These are phyloP conservation scores for Claviceps maximensis DNA, from an alignment of 2,329 filamentous ascomycete genomes.

Conservation along the genomic window DNA sequence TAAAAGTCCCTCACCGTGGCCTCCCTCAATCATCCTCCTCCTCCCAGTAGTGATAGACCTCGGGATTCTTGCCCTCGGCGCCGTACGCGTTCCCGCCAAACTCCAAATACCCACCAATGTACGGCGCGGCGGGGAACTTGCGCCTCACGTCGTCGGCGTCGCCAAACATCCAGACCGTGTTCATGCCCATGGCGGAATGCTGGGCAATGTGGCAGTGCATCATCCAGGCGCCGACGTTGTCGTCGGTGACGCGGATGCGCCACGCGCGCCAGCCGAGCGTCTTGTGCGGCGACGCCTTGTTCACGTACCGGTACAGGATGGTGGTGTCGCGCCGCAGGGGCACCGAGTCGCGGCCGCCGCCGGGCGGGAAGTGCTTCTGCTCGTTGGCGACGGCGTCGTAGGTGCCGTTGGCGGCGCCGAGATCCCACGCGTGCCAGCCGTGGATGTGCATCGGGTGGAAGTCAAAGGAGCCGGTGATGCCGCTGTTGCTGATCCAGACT, in stretches of 20 bases:
- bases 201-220: conserved; percentile 46
- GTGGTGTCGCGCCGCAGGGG: conserved; percentile 34
- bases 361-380: not conserved
- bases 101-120: conserved; percentile 26
- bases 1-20: too few species aligned
- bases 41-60: not conserved
- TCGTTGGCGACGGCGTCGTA: conserved; percentile 4
- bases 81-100: conserved; percentile 34
- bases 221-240: conserved; percentile 40
- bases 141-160: conserved; percentile 10
- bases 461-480: conserved; percentile 8
- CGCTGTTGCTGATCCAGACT: conserved; percentile 29
- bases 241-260: conserved; percentile 31
- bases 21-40: not conserved
- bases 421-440: conserved; percentile 7
- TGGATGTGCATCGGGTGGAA: conserved; percentile 10
- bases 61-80: not conserved
- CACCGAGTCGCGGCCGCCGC: conserved; percentile 1
- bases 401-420: conserved; percentile 8
- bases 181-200: conserved; percentile 41
- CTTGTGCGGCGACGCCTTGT: conserved; percentile 11
- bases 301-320: conserved; percentile 42
- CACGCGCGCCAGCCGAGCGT: conserved; percentile 47
- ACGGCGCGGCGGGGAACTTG: conserved; percentile 13
- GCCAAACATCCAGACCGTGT: conserved; percentile 15